These are phyloP conservation scores for Punica granatum DNA, from an alignment of 345 rosid species.

Conservation along the genomic window DNA sequence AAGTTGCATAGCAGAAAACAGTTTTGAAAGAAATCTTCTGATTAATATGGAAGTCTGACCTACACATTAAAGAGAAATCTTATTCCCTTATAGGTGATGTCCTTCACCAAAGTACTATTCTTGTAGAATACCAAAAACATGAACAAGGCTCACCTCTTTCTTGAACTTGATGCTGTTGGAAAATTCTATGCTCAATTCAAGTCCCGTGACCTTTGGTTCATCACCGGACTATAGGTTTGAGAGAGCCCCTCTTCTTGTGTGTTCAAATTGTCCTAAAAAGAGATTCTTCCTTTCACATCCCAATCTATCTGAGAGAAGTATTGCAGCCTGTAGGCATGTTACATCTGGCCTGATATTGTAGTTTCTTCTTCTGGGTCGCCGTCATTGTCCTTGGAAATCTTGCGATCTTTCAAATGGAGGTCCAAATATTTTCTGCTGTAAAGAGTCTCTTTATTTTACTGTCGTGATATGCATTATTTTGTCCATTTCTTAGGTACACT, in stretches of 20 bases:
- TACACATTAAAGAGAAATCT: background rate
- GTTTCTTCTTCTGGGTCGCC: too few relatives aligned
- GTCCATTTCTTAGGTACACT: slow-evolving; percentile 49
- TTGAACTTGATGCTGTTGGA: background rate
- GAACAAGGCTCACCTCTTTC: background rate
- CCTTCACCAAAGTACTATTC: too few relatives aligned
- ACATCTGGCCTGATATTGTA: too few relatives aligned
- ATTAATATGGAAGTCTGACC: background rate
- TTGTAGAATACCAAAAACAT: too few relatives aligned
- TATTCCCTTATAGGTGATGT: too few relatives aligned
- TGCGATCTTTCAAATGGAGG: background rate
- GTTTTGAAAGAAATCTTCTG: background rate
- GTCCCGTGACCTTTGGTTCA: background rate
- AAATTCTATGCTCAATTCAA: background rate
- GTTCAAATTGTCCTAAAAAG: too few relatives aligned
- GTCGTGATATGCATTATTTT: slow-evolving; percentile 1
- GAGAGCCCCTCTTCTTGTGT: too few relatives aligned
- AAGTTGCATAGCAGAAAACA: background rate
- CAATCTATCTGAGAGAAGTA: too few relatives aligned
- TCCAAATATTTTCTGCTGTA: background rate
- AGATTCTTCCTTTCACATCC: too few relatives aligned
- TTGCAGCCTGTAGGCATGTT: too few relatives aligned
- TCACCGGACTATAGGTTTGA: too few relatives aligned
- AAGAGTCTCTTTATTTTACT: background rate
- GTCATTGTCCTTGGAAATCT: background rate